Base-by-base conservation (phyloP, 208 protist species). In the Leishmania aethiopica region DNA sequence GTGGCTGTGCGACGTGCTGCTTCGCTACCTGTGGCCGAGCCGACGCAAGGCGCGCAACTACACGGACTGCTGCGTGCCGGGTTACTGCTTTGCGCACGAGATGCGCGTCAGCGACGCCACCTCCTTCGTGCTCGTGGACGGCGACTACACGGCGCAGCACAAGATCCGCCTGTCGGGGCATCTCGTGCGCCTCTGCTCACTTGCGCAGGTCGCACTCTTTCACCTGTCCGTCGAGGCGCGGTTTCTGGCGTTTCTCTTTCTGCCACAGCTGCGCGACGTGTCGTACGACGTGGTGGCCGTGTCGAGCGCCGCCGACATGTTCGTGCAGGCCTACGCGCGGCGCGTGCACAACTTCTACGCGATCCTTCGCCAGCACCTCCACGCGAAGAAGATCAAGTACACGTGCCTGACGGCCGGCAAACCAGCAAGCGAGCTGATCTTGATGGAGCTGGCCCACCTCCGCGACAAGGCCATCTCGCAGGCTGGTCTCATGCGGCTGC, bases 251-350 rank as follows among this genome's bases (percentile, higher is more conserved):
- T 96, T 97, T 85, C 82, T 86, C 32, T 97, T 90, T 75, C 83
- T 97, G n/a, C 94, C 94, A 40, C 94, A 97, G 88, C 89, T 97
- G 62, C 90, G 94, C 42, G 94, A 96, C 75, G 92, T 96, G 75
- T 96, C 92, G 11, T 97, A 96, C 82, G 92, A 94, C 69, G 79
- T 93, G 53, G 89, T 95, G 17, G 93, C 90, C 1, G 83, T 88
- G 35, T 89, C 92, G 17, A 83, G 77, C 53, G 85, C 93, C 32
- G 91, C 93, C 0, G 94, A 97, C 82, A 96, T 82, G 74, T 97
- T 97, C 85, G 91, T 97, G 0, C 91, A 96, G 75, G 94, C 92
- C 25, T 97, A 96, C 81, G 85, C 88, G 28, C 90, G 92, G 0
- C 91, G 90, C 37, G 82, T 97, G 74, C 90, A 82, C 75, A 94